These are phyloP conservation scores for Coemansia sp. DNA, from an alignment of 192 early-diverging fungal species.

Conservation along the genomic window DNA sequence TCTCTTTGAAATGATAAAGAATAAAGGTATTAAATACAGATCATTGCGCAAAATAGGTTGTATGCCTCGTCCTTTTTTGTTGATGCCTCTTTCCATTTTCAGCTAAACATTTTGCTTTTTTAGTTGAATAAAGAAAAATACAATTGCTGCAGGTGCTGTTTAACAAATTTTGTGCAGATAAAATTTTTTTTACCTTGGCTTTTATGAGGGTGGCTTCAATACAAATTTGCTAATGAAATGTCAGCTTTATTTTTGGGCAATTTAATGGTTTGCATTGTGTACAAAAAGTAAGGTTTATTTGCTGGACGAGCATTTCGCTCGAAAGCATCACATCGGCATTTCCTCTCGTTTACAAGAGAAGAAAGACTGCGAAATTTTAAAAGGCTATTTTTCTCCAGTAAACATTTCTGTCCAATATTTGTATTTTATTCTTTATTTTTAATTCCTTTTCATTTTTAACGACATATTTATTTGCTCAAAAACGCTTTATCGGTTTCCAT, in stretches of 20 bases:
- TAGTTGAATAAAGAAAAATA: background rate
- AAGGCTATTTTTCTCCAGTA: too few relatives aligned
- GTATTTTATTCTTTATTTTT: too few relatives aligned
- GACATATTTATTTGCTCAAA: too few relatives aligned
- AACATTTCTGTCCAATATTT: too few relatives aligned
- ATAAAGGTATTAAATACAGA: background rate
- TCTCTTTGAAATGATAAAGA: background rate
- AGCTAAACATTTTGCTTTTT: slow-evolving; percentile 6
- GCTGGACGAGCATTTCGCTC: background rate
- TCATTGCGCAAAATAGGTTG: background rate
- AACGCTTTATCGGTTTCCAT: too few relatives aligned
- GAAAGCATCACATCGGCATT: background rate
- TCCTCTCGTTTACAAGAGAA: background rate
- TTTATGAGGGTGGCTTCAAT: background rate
- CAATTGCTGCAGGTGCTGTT: background rate
- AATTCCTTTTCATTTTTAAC: too few relatives aligned
- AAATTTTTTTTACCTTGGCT: background rate
- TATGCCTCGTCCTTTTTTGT: background rate
- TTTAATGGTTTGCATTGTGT: background rate
- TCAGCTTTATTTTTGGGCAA: background rate
- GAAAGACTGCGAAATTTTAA: too few relatives aligned
- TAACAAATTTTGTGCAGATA: background rate
- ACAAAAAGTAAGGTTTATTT: slow-evolving; percentile 1
- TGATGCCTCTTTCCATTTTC: background rate
- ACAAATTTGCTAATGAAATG: background rate